A percentile compares a stretch with the other conserved stretches of the same genome.
Conservation (phyloP, 495 filamentous ascomycete genomes). For the Neurospora sp. region DNA sequence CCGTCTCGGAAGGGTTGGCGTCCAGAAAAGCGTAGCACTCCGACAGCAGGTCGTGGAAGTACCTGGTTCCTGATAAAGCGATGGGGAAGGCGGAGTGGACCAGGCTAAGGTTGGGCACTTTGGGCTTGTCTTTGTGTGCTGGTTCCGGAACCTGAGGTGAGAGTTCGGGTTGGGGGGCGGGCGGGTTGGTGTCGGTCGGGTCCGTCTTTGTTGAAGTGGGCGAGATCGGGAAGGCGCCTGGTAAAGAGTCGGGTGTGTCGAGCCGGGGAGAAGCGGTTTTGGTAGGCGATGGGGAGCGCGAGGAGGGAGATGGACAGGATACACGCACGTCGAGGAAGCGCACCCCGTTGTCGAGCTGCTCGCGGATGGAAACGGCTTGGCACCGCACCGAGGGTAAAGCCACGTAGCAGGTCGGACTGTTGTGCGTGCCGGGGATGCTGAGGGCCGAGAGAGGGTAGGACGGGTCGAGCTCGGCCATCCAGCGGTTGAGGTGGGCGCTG, state of each 20-base stretch:
- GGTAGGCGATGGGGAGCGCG: constrained; percentile 22
- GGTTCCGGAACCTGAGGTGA: neutral
- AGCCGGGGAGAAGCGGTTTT: neutral
- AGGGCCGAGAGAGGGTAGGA: constrained; percentile 65
- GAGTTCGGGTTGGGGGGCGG: neutral
- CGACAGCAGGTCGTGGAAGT: constrained; percentile 62
- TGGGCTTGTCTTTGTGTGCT: constrained; percentile 47
- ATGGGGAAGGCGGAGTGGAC: constrained; percentile 40
- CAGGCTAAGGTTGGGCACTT: constrained; percentile 39
- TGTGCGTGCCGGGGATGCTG: constrained; percentile 93
- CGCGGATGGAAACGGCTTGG: constrained; percentile 65
- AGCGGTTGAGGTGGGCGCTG: constrained; percentile 56
- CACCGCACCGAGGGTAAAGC: constrained; percentile 91
- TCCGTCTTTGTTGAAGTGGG: constrained; percentile 24
- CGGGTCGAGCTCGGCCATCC: constrained; percentile 70
- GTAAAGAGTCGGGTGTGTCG: constrained; percentile 41
- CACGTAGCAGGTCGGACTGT: constrained; percentile 71
- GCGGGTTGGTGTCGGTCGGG: neutral
- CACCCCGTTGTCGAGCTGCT: constrained; percentile 81
- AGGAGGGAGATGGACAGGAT: constrained; percentile 20
- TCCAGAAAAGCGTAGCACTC: constrained; percentile 67
- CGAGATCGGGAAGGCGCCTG: constrained; percentile 38
- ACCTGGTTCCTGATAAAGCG: constrained; percentile 45
- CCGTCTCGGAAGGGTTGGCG: constrained; percentile 63
- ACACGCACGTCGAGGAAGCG: constrained; percentile 90